phyloP scores from a whole-genome alignment of 495 filamentous ascomycete species.

The Venustampulla echinocandica region DNA sequence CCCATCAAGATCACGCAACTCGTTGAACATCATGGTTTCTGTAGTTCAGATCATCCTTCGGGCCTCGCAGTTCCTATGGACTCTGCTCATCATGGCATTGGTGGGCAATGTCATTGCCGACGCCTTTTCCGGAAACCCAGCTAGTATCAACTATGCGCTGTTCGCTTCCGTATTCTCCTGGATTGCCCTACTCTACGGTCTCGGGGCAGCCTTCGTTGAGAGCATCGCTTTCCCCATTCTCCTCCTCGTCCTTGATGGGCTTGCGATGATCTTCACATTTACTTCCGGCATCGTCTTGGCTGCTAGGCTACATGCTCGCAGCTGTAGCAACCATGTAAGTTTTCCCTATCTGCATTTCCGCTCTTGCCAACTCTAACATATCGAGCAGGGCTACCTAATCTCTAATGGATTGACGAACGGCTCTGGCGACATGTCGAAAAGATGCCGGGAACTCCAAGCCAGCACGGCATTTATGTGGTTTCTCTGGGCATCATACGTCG shows the following conservation, averaged over 20 bases:
- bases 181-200: constrained; percentile 53
- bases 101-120: constrained; percentile 59
- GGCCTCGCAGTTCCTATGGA: constrained; percentile 48
- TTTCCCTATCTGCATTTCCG: too few species aligned
- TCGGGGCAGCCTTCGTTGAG: constrained; percentile 41
- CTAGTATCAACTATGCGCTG: constrained; percentile 56
- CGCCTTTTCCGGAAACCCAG: constrained; percentile 45
- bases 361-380: neutral
- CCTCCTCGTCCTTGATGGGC: constrained; percentile 44
- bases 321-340: constrained; percentile 54
- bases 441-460: constrained; percentile 64
- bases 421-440: constrained; percentile 40
- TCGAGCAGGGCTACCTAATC: constrained; percentile 40
- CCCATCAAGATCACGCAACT: too few species aligned
- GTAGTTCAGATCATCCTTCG: constrained; percentile 14
- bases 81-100: constrained; percentile 58
- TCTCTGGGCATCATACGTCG: constrained; percentile 52
- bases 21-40: too few species aligned
- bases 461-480: constrained; percentile 65
- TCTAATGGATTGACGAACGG: constrained; percentile 55
- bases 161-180: constrained; percentile 58
- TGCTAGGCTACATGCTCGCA: constrained; percentile 48
- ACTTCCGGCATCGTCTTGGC: constrained; percentile 56
- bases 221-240: constrained; percentile 43
- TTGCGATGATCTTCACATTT: constrained; percentile 61